Conservation (phyloP, 1,284 basidiomycete species). For the Cutaneotrichosporon cavernicola region DNA sequence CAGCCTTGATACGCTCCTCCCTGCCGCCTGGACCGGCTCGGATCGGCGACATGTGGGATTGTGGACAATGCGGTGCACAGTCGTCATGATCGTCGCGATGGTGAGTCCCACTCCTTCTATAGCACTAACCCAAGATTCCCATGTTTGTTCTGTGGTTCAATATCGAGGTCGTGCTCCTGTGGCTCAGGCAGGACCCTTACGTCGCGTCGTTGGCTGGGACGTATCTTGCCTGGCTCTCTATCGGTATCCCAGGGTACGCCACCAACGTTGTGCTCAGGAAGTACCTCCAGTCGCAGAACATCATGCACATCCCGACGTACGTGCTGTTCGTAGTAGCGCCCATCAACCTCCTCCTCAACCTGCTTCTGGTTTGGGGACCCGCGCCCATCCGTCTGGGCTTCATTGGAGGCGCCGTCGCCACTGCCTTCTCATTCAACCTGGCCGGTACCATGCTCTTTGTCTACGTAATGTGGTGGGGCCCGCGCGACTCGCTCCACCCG, state of each 20-base stretch:
- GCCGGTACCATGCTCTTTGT: conserved; percentile 62
- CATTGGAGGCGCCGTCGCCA: conserved; percentile 88
- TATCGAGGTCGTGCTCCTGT: conserved; percentile 72
- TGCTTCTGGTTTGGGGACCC: conserved; percentile 84
- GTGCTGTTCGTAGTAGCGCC: conserved; percentile 83
- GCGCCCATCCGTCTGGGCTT: conserved; percentile 75
- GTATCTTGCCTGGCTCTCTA: conserved; percentile 73
- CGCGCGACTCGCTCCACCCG: conserved; percentile 81
- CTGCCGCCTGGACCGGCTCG: conserved; percentile 83
- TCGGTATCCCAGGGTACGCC: conserved; percentile 82
- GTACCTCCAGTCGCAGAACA: conserved; percentile 80
- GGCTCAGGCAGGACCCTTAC: conserved; percentile 75
- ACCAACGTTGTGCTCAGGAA: conserved; percentile 44
- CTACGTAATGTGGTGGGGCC: conserved; percentile 74
- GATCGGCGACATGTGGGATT: conserved; percentile 81
- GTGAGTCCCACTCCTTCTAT: conserved; percentile 57
- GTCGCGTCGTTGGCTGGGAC: conserved; percentile 74
- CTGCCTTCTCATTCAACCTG: conserved; percentile 82
- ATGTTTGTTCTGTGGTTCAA: conserved; percentile 66
- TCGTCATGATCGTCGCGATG: conserved; percentile 63
- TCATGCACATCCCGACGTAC: conserved; percentile 82
- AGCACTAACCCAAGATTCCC: conserved; percentile 35
- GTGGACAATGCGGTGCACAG: conserved; percentile 81
- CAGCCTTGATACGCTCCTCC: conserved; percentile 84
- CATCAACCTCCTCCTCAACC: conserved; percentile 80